phyloP scores from a whole-genome alignment of 768 basidiomycete species.

The Lepiota brunneoincarnata region DNA sequence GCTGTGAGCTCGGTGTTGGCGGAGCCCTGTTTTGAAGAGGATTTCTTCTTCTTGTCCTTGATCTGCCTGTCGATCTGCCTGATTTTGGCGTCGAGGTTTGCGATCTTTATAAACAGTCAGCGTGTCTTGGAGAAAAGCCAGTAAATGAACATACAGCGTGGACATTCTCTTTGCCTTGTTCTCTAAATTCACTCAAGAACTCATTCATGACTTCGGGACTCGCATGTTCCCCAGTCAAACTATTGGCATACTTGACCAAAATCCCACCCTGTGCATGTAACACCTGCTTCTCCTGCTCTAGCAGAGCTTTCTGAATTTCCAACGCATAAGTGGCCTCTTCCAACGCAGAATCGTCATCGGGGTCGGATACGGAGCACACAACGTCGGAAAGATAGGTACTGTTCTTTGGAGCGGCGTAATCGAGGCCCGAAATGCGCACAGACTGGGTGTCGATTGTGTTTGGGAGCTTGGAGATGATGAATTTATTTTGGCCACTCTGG shows the following conservation, averaged over 20 bases:
- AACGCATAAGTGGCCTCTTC: slow-evolving; percentile 32
- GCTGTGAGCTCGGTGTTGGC: slow-evolving; percentile 35
- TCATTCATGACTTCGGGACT: slow-evolving; percentile 30
- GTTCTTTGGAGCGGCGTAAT: slow-evolving; percentile 28
- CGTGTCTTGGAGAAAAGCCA: neutral
- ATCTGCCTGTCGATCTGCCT: slow-evolving; percentile 37
- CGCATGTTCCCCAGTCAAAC: slow-evolving; percentile 41
- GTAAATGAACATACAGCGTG: slow-evolving; percentile 20
- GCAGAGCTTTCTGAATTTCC: slow-evolving; percentile 28
- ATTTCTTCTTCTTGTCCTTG: slow-evolving; percentile 28
- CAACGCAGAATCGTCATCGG: slow-evolving; percentile 22
- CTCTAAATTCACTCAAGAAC: slow-evolving; percentile 41
- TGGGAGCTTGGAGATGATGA: slow-evolving; percentile 47
- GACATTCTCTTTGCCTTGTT: slow-evolving; percentile 32
- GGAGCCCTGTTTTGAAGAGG: slow-evolving; percentile 30
- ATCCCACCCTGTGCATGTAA: slow-evolving; percentile 39
- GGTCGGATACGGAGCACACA: slow-evolving; percentile 36
- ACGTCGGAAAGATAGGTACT: slow-evolving; percentile 45
- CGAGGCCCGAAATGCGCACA: slow-evolving; percentile 48
- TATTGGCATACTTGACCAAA: slow-evolving; percentile 41
- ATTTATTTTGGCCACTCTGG: slow-evolving; percentile 51
- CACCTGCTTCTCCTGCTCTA: slow-evolving; percentile 37
- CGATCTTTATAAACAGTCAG: slow-evolving; percentile 20
- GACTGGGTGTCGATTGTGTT: slow-evolving; percentile 49
- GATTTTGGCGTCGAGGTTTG: slow-evolving; percentile 39